Percentiles rank a stretch among this genome's conserved stretches.
Conservation (phyloP, 441 rosid species). For the Erysimum cheiri region DNA sequence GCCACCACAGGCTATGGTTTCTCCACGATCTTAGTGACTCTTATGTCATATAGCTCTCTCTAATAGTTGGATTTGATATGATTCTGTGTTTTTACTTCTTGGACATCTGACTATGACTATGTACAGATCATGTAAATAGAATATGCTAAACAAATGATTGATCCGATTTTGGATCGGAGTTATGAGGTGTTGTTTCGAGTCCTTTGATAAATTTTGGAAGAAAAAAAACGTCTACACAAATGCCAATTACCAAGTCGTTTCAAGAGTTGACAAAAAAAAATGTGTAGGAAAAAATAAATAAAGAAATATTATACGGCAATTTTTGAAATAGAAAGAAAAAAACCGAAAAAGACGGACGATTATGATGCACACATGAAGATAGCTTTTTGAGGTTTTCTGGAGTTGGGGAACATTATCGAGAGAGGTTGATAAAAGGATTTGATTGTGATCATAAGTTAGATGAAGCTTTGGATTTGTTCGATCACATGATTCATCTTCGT, state of each 20-base stretch:
- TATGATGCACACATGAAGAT: too few relatives aligned
- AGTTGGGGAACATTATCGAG: too few relatives aligned
- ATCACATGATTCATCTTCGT: too few relatives aligned
- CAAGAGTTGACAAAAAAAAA: background rate
- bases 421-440: too few relatives aligned
- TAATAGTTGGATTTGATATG: conserved; percentile 34
- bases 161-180: conserved; percentile 9
- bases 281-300: background rate
- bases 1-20: background rate
- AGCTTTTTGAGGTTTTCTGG: too few relatives aligned
- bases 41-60: conserved; percentile 23
- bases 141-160: conserved; percentile 21
- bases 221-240: background rate
- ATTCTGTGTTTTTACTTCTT: conserved; percentile 30
- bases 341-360: too few relatives aligned
- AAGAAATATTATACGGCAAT: too few relatives aligned
- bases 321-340: too few relatives aligned
- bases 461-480: too few relatives aligned
- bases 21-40: conserved; percentile 24
- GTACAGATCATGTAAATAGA: conserved; percentile 42
- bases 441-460: too few relatives aligned
- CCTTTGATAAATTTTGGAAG: background rate
- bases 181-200: background rate
- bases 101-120: conserved; percentile 24
- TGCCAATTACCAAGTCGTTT: background rate